Percentiles rank a stretch among this genome's conserved stretches.
Evolutionary conservation across 305 asterid genomes (phyloP).

Genomic region (Fraxinus albicans): DNA sequence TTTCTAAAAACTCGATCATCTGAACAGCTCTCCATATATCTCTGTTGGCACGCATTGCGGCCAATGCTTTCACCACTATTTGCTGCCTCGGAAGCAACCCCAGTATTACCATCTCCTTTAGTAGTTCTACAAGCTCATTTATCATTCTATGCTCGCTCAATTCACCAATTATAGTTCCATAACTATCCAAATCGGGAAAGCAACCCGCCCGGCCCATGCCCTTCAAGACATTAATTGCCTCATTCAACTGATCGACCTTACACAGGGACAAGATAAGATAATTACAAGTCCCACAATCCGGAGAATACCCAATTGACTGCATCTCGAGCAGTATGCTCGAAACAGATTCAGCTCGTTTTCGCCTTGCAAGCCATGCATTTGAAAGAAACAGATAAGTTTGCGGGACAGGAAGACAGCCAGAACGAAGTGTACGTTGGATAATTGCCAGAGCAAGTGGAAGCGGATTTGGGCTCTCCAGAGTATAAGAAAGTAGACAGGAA

Average conservation of each 20-base stretch:
- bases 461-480: constrained; percentile 49
- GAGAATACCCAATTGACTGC: constrained; percentile 58
- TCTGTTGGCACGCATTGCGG: constrained; percentile 54
- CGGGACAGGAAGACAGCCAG: constrained; percentile 66
- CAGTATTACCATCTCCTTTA: constrained; percentile 66
- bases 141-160: constrained; percentile 52
- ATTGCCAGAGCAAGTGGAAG: constrained; percentile 65
- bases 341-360: constrained; percentile 30
- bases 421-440: constrained; percentile 67
- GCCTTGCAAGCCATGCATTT: constrained; percentile 53
- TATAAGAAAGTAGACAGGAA: constrained; percentile 59
- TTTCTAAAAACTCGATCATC: constrained; percentile 59
- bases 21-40: constrained; percentile 66
- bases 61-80: constrained; percentile 47
- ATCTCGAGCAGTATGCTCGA: constrained; percentile 44
- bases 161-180: constrained; percentile 49
- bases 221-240: constrained; percentile 51
- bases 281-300: constrained; percentile 69
- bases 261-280: constrained; percentile 68
- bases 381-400: constrained; percentile 64
- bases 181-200: constrained; percentile 67
- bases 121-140: constrained; percentile 33
- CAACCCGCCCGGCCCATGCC: constrained; percentile 65
- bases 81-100: constrained; percentile 66
- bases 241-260: constrained; percentile 50